phyloP scores from a whole-genome alignment of 2,329 filamentous ascomycete genomes.

The Aspergillus phoenicis region DNA sequence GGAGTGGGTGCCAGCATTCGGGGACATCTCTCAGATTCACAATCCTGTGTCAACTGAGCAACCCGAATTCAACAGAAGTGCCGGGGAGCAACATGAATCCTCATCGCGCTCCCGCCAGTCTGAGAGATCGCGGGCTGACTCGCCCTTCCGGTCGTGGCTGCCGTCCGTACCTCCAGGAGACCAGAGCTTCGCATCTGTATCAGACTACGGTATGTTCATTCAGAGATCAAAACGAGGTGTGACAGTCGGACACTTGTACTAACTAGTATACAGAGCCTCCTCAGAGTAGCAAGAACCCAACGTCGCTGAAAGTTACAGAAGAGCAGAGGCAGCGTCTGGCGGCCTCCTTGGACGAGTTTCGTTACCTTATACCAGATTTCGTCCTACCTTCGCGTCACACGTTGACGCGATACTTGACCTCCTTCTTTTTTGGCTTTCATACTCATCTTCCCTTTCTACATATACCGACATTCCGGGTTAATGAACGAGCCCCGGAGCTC shows the following conservation, averaged over 20 bases:
- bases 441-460: slow-evolving; percentile 66
- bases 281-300: slow-evolving; percentile 25
- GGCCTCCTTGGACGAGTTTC: slow-evolving; percentile 9
- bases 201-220: slow-evolving; percentile 32
- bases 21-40: slow-evolving; percentile 30
- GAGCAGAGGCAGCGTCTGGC: slow-evolving; percentile 7
- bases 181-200: slow-evolving; percentile 35
- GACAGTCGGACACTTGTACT: neutral
- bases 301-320: slow-evolving; percentile 24
- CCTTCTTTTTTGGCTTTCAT: slow-evolving; percentile 69
- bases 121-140: slow-evolving; percentile 33
- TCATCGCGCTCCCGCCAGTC: slow-evolving; percentile 22
- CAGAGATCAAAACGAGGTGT: too few relatives aligned
- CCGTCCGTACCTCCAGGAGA: slow-evolving; percentile 36
- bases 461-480: slow-evolving; percentile 65
- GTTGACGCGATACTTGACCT: slow-evolving; percentile 68
- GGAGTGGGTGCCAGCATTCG: slow-evolving; percentile 36
- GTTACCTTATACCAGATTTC: slow-evolving; percentile 48
- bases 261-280: slow-evolving; percentile 29
- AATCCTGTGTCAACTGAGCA: slow-evolving; percentile 26
- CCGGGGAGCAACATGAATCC: slow-evolving; percentile 25
- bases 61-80: slow-evolving; percentile 21
- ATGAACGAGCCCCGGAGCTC: slow-evolving; percentile 68
- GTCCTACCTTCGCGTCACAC: slow-evolving; percentile 70
- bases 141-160: slow-evolving; percentile 38